Evolutionary conservation across 2,329 filamentous ascomycete species (phyloP), one percentile per base, ranked within the genome.

Genomic region (Fusarium sp.): DNA sequence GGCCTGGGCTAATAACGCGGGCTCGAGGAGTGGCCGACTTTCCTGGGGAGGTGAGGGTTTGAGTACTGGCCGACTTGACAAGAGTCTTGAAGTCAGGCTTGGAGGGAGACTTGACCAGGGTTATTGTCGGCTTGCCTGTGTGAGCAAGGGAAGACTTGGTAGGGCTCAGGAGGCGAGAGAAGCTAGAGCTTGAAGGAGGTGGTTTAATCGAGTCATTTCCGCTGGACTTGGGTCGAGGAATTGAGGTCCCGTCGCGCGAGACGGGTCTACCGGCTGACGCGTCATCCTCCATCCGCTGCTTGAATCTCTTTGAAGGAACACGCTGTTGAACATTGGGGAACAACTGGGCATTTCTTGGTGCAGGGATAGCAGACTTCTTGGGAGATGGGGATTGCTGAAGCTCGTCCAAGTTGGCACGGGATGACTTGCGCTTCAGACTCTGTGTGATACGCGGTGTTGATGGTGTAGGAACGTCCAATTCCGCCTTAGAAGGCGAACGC

Each of bases 141-240:
- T 66, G 60, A 16, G 71, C 69, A 54, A 93, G 79, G 1, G 92
- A 94, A 8, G 93, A 84, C 78, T 94, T 94, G 9, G 93, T 96
- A 0, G 94, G 94, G 7, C 93, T 97, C 79, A 91, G 88, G 31
- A 95, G 83, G 63, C 84, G 90, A 66, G 85, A 83, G 64, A 85
- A 80, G 66, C 87, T 84, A 9, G 86, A 81, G 58, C 86, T 82
- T 1, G 85, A 80, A 28, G 83, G 84, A 51, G 80, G 71, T 23
- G 85, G 75, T 15, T 77, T 74, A 46, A 54, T 46, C 28, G 72
- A 62, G 16, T 61, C 61, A 55, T 65, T 62, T 31, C 63, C 68
- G 30, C 72, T 77, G 1, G 73, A 72, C 43, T 86, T 85, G 46
- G 86, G 83, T 28, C 82, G 81, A 47, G 86, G 84, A 46, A 89